Conservation (phyloP, 1,284 basidiomycete species). For the Austroboletus niveus region DNA sequence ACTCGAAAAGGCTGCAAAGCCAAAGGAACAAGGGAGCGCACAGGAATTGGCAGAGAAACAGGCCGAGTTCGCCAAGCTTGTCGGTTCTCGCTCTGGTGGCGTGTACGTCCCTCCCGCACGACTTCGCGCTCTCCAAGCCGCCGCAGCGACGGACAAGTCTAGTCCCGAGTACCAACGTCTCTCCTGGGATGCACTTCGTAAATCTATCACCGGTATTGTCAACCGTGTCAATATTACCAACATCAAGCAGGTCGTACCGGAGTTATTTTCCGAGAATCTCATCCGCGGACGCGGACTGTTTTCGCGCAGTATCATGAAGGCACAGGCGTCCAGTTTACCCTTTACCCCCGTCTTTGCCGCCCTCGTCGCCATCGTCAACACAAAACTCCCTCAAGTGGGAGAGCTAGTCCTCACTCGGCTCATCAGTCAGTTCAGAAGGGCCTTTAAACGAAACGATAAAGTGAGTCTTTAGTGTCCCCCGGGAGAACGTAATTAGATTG, state of each 20-base stretch:
- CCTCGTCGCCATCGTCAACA: slow-evolving; percentile 93
- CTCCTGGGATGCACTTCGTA: slow-evolving; percentile 97
- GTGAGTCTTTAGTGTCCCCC: slow-evolving; percentile 41
- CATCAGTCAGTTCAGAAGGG: slow-evolving; percentile 91
- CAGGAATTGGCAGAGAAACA: slow-evolving; percentile 59
- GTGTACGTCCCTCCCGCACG: slow-evolving; percentile 97
- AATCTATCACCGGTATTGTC: slow-evolving; percentile 98
- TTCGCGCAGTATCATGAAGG: slow-evolving; percentile 94
- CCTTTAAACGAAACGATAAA: slow-evolving; percentile 98
- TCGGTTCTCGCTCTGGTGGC: slow-evolving; percentile 82
- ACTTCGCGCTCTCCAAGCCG: slow-evolving; percentile 89
- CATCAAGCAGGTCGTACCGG: slow-evolving; percentile 96
- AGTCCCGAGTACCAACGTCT: slow-evolving; percentile 94
- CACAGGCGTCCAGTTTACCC: slow-evolving; percentile 93
- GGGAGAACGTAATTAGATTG: background rate
- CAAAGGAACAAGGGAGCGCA: slow-evolving; percentile 44
- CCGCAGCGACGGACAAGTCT: slow-evolving; percentile 79
- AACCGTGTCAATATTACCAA: slow-evolving; percentile 97
- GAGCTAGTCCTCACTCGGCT: slow-evolving; percentile 88
- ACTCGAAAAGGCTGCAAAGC: slow-evolving; percentile 58
- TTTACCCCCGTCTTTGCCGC: slow-evolving; percentile 98
- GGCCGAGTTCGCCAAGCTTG: slow-evolving; percentile 80
- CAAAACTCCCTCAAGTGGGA: slow-evolving; percentile 95
- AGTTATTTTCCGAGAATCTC: slow-evolving; percentile 90
- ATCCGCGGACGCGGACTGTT: slow-evolving; percentile 90